A percentile compares a stretch with the other conserved stretches of the same genome.
Conservation (phyloP, 2,329 filamentous ascomycete genomes). For the Aureobasidium mangrovei region DNA sequence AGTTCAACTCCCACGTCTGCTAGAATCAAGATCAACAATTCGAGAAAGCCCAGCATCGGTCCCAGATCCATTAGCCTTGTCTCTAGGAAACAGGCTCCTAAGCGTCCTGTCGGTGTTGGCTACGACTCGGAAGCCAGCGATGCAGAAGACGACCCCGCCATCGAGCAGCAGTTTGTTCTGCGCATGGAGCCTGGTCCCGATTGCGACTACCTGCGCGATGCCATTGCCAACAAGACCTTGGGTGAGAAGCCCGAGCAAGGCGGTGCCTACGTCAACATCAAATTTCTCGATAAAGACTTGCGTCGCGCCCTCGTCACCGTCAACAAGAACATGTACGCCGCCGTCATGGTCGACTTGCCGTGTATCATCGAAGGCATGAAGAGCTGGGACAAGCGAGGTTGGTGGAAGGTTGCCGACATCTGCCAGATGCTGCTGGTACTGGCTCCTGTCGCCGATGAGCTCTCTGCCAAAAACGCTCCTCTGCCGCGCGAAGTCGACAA, state of each 20-base stretch:
- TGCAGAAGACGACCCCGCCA: constrained; percentile 73
- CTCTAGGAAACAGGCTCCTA: constrained; percentile 44
- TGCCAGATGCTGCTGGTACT: constrained; percentile 83
- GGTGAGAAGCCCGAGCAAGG: constrained; percentile 55
- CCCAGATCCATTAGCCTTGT: constrained; percentile 20
- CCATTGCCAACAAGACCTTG: constrained; percentile 68
- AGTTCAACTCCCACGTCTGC: constrained; percentile 1
- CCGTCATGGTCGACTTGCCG: constrained; percentile 71
- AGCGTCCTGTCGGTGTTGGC: constrained; percentile 69
- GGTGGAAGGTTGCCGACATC: constrained; percentile 83
- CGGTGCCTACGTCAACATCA: constrained; percentile 70
- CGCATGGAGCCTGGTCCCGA: constrained; percentile 82
- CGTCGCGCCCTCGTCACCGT: constrained; percentile 66
- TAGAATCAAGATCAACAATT: not conserved
- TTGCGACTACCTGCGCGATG: constrained; percentile 70
- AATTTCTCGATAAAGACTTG: constrained; percentile 66
- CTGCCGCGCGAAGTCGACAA: constrained; percentile 64
- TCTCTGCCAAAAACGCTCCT: constrained; percentile 42
- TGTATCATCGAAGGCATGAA: constrained; percentile 88
- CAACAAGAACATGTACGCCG: constrained; percentile 63
- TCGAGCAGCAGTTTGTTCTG: constrained; percentile 82
- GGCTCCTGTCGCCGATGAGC: constrained; percentile 52
- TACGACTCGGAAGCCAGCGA: constrained; percentile 97
- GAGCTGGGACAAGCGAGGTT: constrained; percentile 77
- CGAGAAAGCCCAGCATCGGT: constrained; percentile 13